Percentiles rank a stretch among this genome's conserved stretches.
phyloP scores from a whole-genome alignment of 2,329 filamentous ascomycete species.

The Sporothrix brasiliensis region DNA sequence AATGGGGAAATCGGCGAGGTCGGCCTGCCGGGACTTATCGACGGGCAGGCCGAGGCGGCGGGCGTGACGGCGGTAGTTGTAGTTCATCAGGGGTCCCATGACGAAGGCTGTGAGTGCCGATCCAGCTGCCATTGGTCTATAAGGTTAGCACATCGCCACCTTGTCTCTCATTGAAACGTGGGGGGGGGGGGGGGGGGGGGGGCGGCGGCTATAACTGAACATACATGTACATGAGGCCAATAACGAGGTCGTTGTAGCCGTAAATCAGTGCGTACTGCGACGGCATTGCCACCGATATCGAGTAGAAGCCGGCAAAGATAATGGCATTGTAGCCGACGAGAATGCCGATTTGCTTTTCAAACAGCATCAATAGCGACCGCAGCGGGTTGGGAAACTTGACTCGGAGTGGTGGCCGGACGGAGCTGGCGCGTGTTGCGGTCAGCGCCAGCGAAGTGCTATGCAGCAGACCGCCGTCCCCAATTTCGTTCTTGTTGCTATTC shows the following conservation, averaged over 20 bases:
- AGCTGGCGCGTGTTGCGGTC: conserved; percentile 16
- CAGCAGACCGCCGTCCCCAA: not conserved
- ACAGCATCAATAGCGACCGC: conserved; percentile 75
- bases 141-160: not conserved
- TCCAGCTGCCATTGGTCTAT: conserved; percentile 51
- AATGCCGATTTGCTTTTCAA: conserved; percentile 75
- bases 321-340: conserved; percentile 51
- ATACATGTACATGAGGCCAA: conserved; percentile 56
- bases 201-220: not conserved
- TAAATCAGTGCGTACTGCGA: conserved; percentile 51
- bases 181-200: too few species aligned
- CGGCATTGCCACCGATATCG: conserved; percentile 51
- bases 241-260: conserved; percentile 57
- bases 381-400: conserved; percentile 67
- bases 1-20: conserved; percentile 55
- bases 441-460: not conserved
- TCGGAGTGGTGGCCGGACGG: conserved; percentile 31
- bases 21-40: conserved; percentile 55
- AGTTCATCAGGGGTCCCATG: conserved; percentile 63
- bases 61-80: conserved; percentile 68
- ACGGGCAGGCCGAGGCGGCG: conserved; percentile 55
- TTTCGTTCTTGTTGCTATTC: not conserved
- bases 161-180: not conserved
- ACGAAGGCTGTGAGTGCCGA: conserved; percentile 51
- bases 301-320: conserved; percentile 56